Percentiles rank a stretch among this genome's conserved stretches.
Conservation (phyloP, 2,329 filamentous ascomycete genomes). For the Phyllosticta paracitricarpa region DNA sequence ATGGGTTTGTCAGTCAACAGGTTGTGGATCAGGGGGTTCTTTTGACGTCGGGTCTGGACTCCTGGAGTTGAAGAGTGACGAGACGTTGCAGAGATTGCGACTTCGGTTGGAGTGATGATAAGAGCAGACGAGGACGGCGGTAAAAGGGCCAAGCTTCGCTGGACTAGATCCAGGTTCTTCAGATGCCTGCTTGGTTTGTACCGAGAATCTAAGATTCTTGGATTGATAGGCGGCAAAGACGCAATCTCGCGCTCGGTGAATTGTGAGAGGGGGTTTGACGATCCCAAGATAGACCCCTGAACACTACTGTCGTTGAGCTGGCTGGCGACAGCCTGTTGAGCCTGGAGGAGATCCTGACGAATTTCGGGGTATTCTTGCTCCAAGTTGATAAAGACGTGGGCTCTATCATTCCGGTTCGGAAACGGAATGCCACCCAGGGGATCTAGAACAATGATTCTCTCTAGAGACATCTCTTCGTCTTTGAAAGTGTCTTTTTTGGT, state of each 20-base stretch:
- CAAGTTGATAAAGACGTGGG: slow-evolving; percentile 84
- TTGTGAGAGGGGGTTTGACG: slow-evolving; percentile 36
- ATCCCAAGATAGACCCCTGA: slow-evolving; percentile 14
- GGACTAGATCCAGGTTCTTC: slow-evolving; percentile 65
- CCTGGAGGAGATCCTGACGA: slow-evolving; percentile 45
- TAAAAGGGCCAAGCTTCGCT: slow-evolving; percentile 60
- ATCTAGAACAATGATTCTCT: slow-evolving; percentile 83
- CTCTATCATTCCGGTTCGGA: slow-evolving; percentile 46
- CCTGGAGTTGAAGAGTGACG: slow-evolving; percentile 25
- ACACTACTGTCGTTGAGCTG: not conserved
- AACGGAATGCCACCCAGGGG: slow-evolving; percentile 75
- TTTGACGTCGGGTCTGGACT: slow-evolving; percentile 49
- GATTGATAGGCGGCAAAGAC: slow-evolving; percentile 17
- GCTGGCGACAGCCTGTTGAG: slow-evolving; percentile 17
- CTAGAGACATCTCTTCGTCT: slow-evolving; percentile 38
- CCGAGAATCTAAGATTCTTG: slow-evolving; percentile 5
- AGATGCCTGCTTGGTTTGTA: slow-evolving; percentile 37
- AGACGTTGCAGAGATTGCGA: slow-evolving; percentile 49
- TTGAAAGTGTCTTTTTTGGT: not conserved
- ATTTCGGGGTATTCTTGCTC: slow-evolving; percentile 77
- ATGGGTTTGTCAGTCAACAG: slow-evolving; percentile 90
- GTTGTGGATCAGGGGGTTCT: slow-evolving; percentile 90
- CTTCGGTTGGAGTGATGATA: slow-evolving; percentile 77
- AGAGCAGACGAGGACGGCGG: slow-evolving; percentile 79
- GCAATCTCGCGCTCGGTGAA: slow-evolving; percentile 26